phyloP scores from a whole-genome alignment of 2,329 filamentous ascomycete species.

The Paraphaeosphaeria minitans region DNA sequence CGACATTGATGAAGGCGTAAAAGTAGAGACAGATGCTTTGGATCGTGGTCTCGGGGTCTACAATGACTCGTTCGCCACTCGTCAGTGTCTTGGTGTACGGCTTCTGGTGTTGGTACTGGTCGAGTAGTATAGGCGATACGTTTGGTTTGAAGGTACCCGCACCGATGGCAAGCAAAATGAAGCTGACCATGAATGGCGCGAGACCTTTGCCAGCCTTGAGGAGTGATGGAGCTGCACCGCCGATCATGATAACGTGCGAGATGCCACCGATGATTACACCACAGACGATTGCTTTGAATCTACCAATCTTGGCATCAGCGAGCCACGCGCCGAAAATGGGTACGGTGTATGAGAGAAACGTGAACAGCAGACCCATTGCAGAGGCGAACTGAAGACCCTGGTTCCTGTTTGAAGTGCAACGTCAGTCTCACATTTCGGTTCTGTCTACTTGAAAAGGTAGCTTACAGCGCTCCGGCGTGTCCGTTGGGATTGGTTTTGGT shows the following conservation, averaged over 20 bases:
- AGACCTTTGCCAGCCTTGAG: conserved; percentile 44
- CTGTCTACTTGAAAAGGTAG: not conserved
- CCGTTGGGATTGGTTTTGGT: conserved; percentile 37
- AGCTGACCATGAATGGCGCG: conserved; percentile 48
- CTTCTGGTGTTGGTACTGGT: conserved; percentile 52
- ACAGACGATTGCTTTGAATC: conserved; percentile 45
- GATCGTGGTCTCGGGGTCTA: conserved; percentile 71
- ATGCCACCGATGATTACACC: conserved; percentile 49
- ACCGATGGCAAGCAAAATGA: conserved; percentile 38
- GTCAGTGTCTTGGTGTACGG: conserved; percentile 51
- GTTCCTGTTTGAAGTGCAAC: conserved; percentile 35
- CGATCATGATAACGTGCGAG: conserved; percentile 41
- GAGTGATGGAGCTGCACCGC: conserved; percentile 50
- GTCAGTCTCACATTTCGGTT: not conserved
- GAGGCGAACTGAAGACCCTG: conserved; percentile 61
- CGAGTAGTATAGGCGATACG: conserved; percentile 51
- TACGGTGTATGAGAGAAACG: conserved; percentile 62
- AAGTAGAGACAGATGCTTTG: conserved; percentile 61
- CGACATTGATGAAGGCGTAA: conserved; percentile 49
- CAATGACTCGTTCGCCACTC: conserved; percentile 69
- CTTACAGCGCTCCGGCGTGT: conserved; percentile 58
- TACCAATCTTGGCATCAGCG: conserved; percentile 51
- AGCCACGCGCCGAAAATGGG: conserved; percentile 56
- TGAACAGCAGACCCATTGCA: conserved; percentile 61
- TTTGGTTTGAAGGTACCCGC: conserved; percentile 48